Conservation (phyloP, 768 basidiomycete species). For the Kwoniella sp. region DNA sequence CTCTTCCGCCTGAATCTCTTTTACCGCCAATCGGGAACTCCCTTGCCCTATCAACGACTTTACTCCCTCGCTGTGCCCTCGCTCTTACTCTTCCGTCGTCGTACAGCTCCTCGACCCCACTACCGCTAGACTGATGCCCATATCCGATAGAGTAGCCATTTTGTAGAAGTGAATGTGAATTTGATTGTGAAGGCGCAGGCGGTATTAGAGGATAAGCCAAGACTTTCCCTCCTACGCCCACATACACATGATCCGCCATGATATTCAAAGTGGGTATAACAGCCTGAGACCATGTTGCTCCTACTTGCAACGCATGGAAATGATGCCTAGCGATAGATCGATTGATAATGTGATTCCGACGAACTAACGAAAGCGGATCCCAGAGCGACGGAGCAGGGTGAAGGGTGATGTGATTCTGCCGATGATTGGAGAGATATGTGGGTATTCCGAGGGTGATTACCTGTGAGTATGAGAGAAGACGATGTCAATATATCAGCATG, state of each 20-base stretch:
- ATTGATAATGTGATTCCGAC: slow-evolving; percentile 21
- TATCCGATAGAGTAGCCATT: no score
- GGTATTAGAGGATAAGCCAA: slow-evolving; percentile 34
- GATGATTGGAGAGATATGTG: slow-evolving; percentile 30
- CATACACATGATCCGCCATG: slow-evolving; percentile 25
- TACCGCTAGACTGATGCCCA: no score
- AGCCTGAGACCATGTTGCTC: slow-evolving; percentile 34
- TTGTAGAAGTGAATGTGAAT: not conserved
- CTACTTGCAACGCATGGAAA: slow-evolving; percentile 45
- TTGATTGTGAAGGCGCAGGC: not conserved
- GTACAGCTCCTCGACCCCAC: not conserved
- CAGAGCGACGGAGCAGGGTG: slow-evolving; percentile 19
- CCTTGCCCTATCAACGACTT: slow-evolving; percentile 21
- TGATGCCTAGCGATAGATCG: slow-evolving; percentile 10
- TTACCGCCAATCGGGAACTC: slow-evolving; percentile 35
- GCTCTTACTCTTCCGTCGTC: no score
- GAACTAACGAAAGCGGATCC: slow-evolving; percentile 25
- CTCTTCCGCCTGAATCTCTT: slow-evolving; percentile 25
- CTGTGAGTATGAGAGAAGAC: slow-evolving; percentile 15
- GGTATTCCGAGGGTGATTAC: slow-evolving; percentile 35
- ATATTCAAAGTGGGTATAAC: slow-evolving; percentile 42
- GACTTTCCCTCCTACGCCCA: slow-evolving; percentile 39
- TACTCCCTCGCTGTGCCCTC: slow-evolving; percentile 10
- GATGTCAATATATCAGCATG: slow-evolving; percentile 2
- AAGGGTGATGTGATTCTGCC: slow-evolving; percentile 29